Evolutionary conservation across 129 eudicot genomes (phyloP).

Genomic region (Flaveria robusta): DNA sequence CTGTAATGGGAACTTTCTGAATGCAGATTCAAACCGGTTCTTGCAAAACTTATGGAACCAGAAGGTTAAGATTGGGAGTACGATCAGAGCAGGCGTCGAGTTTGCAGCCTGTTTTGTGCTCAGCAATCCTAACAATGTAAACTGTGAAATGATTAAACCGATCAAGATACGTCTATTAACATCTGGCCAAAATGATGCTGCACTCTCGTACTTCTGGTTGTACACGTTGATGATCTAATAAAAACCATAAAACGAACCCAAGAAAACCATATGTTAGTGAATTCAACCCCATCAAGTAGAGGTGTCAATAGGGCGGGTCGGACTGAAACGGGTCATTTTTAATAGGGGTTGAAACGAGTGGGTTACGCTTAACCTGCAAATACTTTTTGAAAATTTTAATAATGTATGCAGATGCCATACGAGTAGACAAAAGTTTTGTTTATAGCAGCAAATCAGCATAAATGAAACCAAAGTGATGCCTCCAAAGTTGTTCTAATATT

Average conservation of each 20-base stretch:
- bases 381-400: too few relatives aligned
- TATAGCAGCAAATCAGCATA: neutral
- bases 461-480: neutral
- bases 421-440: neutral
- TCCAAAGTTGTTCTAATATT: neutral
- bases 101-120: slow-evolving; percentile 62
- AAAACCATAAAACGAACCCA: slow-evolving; percentile 12
- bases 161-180: slow-evolving; percentile 76
- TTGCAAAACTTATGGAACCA: slow-evolving; percentile 80
- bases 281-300: slow-evolving; percentile 35
- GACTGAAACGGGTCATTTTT: neutral
- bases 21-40: slow-evolving; percentile 88
- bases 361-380: too few relatives aligned
- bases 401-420: neutral
- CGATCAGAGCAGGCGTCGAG: slow-evolving; percentile 61
- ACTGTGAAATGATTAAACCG: slow-evolving; percentile 73
- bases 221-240: slow-evolving; percentile 84
- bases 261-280: slow-evolving; percentile 21
- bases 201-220: slow-evolving; percentile 91
- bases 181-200: slow-evolving; percentile 93
- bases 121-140: slow-evolving; percentile 74
- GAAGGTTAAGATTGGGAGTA: slow-evolving; percentile 76
- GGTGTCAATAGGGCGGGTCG: neutral
- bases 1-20: slow-evolving; percentile 77
- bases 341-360: too few relatives aligned